Conservation (phyloP, 805 yeast genomes). For the Sugiyamaella smithiae region DNA sequence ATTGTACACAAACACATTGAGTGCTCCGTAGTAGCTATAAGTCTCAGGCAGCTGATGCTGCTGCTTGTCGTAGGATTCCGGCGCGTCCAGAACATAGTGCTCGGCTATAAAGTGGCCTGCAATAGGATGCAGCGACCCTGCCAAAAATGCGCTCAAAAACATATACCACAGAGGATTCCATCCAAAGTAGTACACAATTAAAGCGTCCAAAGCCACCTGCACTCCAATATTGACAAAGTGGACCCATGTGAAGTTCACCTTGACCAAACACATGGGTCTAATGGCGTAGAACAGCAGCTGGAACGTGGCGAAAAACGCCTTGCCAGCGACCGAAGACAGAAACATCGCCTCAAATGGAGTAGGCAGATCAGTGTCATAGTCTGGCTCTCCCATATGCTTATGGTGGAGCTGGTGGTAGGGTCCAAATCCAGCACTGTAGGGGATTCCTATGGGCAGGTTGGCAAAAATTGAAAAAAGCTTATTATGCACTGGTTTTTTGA, state of each 20-base stretch:
- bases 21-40: slow-evolving; percentile 79
- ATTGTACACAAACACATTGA: slow-evolving; percentile 81
- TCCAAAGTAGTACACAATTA: slow-evolving; percentile 63
- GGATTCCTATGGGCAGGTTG: slow-evolving; percentile 85
- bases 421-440: slow-evolving; percentile 82
- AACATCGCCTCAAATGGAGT: slow-evolving; percentile 72
- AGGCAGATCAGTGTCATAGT: slow-evolving; percentile 84
- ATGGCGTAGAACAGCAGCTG: slow-evolving; percentile 87
- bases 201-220: slow-evolving; percentile 57
- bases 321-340: slow-evolving; percentile 75
- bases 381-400: slow-evolving; percentile 82
- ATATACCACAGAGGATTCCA: slow-evolving; percentile 62
- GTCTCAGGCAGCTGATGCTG: slow-evolving; percentile 58
- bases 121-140: slow-evolving; percentile 90
- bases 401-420: slow-evolving; percentile 93
- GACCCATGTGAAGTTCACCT: slow-evolving; percentile 66
- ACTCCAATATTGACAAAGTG: slow-evolving; percentile 64
- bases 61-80: slow-evolving; percentile 37
- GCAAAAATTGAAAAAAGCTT: slow-evolving; percentile 72
- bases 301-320: slow-evolving; percentile 85
- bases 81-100: slow-evolving; percentile 73
- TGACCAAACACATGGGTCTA: slow-evolving; percentile 83
- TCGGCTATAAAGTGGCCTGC: slow-evolving; percentile 97
- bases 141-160: slow-evolving; percentile 73
- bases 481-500: slow-evolving; percentile 74